Evolutionary conservation across 768 basidiomycete species (phyloP).

Genomic region (Calocybe cyanea): DNA sequence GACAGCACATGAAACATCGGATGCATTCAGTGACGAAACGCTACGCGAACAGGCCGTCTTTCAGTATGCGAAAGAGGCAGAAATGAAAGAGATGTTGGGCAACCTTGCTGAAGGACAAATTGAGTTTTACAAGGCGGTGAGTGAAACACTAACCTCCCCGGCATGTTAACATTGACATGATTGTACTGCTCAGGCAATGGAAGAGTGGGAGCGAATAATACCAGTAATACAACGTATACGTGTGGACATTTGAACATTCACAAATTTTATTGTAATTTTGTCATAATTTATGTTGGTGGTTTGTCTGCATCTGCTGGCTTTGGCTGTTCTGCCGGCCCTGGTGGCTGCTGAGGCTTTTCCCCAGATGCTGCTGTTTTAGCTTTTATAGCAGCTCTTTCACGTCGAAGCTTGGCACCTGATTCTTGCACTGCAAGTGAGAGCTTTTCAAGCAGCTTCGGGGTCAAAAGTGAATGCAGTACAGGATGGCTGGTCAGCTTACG

Average conservation of each 20-base stretch:
- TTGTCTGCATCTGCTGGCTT: background rate
- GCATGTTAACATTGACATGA: slow-evolving; percentile 1
- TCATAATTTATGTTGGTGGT: slow-evolving; percentile 5
- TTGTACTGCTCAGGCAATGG: slow-evolving; percentile 65
- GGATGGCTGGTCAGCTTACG: slow-evolving; percentile 34
- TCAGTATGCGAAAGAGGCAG: slow-evolving; percentile 85
- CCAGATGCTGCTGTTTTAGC: slow-evolving; percentile 7
- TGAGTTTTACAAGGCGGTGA: slow-evolving; percentile 82
- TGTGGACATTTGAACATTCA: slow-evolving; percentile 34
- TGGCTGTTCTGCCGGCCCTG: background rate
- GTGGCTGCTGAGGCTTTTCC: background rate
- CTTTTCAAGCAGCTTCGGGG: slow-evolving; percentile 31
- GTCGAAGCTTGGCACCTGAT: slow-evolving; percentile 62
- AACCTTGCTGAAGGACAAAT: slow-evolving; percentile 93
- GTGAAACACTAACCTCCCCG: slow-evolving; percentile 26
- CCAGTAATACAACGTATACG: slow-evolving; percentile 91
- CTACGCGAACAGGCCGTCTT: slow-evolving; percentile 88
- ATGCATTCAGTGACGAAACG: slow-evolving; percentile 95
- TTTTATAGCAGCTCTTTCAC: slow-evolving; percentile 25
- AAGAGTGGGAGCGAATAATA: slow-evolving; percentile 96
- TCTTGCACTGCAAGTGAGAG: slow-evolving; percentile 78
- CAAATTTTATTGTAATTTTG: slow-evolving; percentile 1
- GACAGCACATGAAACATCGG: slow-evolving; percentile 91
- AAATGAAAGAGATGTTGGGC: slow-evolving; percentile 95
- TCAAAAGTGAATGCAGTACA: background rate